Evolutionary conservation across 768 basidiomycete species (phyloP).

Genomic region (Asterophora lycoperdoides): DNA sequence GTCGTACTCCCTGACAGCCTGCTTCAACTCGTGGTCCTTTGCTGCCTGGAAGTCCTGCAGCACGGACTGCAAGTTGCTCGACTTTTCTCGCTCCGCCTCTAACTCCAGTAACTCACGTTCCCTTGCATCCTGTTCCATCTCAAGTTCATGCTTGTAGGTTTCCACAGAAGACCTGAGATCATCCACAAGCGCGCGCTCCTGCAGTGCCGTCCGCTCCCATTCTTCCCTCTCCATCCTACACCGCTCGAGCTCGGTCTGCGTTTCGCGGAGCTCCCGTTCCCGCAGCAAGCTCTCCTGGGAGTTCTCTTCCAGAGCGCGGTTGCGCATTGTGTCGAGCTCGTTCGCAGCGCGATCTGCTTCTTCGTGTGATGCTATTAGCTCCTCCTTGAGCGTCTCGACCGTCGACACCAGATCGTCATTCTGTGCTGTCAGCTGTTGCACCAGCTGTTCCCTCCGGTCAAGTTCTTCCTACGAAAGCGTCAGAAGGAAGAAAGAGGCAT

Average conservation of each 20-base stretch:
- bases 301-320: conserved; percentile 58
- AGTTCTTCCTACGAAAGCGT: conserved; percentile 82
- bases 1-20: conserved; percentile 81
- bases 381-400: conserved; percentile 74
- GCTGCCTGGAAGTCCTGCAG: conserved; percentile 96
- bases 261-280: conserved; percentile 79
- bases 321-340: conserved; percentile 69
- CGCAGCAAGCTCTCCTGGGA: conserved; percentile 65
- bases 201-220: conserved; percentile 46
- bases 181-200: conserved; percentile 70
- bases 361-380: conserved; percentile 70
- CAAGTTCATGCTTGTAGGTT: conserved; percentile 57
- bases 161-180: conserved; percentile 59
- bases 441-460: conserved; percentile 82
- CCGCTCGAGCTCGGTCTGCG: conserved; percentile 83
- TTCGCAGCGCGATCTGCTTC: conserved; percentile 68
- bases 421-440: conserved; percentile 73
- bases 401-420: conserved; percentile 71
- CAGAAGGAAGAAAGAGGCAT: conserved; percentile 1
- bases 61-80: conserved; percentile 84
- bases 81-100: conserved; percentile 67
- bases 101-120: conserved; percentile 54
- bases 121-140: conserved; percentile 57
- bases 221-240: conserved; percentile 75
- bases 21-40: conserved; percentile 85